Evolutionary conservation across 345 rosid species (phyloP).

Genomic region (Syzygium aromaticum): DNA sequence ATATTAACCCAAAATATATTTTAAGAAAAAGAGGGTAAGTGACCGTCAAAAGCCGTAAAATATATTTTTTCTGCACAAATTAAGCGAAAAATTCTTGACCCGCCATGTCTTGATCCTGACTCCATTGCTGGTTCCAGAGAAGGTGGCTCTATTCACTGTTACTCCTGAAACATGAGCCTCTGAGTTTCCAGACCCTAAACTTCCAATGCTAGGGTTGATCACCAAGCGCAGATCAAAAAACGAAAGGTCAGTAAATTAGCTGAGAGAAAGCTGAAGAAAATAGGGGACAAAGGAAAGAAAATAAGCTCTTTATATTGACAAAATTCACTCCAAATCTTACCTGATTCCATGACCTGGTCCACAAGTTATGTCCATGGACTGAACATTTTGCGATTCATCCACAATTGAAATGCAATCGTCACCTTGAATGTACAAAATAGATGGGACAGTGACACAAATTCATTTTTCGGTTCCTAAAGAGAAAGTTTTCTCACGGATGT

Average conservation of each 20-base stretch:
- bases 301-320: neutral
- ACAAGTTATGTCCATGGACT: constrained; percentile 37
- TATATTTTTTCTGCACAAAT: neutral
- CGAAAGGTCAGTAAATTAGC: neutral
- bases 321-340: constrained; percentile 8
- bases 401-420: constrained; percentile 81
- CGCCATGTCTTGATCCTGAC: constrained; percentile 91
- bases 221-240: neutral
- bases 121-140: constrained; percentile 67
- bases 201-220: constrained; percentile 51
- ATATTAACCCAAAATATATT: neutral
- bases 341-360: constrained; percentile 83
- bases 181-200: constrained; percentile 51
- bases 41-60: neutral
- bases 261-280: neutral
- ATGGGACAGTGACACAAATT: neutral
- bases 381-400: constrained; percentile 42
- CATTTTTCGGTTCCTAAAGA: neutral
- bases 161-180: constrained; percentile 61
- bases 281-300: neutral
- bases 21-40: neutral
- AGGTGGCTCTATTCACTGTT: constrained; percentile 50
- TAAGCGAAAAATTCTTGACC: constrained; percentile 20
- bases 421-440: constrained; percentile 25
- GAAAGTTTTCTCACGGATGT: neutral